Percentiles rank a stretch among this genome's conserved stretches.
Conservation (phyloP, 2,329 filamentous ascomycete genomes). For the Neobulgaria alba region DNA sequence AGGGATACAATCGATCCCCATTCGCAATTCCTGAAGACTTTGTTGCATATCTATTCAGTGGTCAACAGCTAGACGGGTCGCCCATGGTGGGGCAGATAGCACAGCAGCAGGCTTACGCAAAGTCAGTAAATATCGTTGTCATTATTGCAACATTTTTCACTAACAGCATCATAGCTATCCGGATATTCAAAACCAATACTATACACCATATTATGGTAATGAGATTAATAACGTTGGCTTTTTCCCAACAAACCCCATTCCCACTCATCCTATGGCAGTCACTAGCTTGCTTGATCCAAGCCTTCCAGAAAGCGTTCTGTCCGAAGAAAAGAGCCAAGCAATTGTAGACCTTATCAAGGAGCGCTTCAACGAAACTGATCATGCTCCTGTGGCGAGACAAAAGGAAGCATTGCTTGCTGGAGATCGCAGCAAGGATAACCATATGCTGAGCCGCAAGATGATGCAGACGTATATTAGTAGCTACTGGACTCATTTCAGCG, state of each 20-base stretch:
- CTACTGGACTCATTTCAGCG: slow-evolving; percentile 92
- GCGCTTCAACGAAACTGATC: slow-evolving; percentile 73
- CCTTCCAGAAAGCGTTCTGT: slow-evolving; percentile 70
- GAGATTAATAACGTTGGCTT: slow-evolving; percentile 45
- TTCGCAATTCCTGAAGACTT: slow-evolving; percentile 84
- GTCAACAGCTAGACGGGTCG: slow-evolving; percentile 44
- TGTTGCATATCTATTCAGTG: slow-evolving; percentile 75
- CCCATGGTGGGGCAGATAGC: slow-evolving; percentile 45
- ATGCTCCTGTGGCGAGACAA: slow-evolving; percentile 63
- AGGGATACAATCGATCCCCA: slow-evolving; percentile 77
- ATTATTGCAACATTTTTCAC: no score
- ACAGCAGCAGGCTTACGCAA: slow-evolving; percentile 39
- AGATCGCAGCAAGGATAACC: slow-evolving; percentile 55
- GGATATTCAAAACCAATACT: slow-evolving; percentile 43
- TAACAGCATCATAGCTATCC: slow-evolving; percentile 38
- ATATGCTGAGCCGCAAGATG: slow-evolving; percentile 78
- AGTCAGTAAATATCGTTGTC: no score
- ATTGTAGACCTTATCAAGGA: slow-evolving; percentile 73
- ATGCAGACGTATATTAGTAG: slow-evolving; percentile 92
- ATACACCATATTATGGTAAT: slow-evolving; percentile 41
- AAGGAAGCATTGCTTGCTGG: slow-evolving; percentile 74
- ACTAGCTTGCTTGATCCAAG: slow-evolving; percentile 76
- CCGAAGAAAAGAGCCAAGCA: slow-evolving; percentile 78
- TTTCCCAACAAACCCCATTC: slow-evolving; percentile 39
- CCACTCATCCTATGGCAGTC: slow-evolving; percentile 81